Conservation (phyloP, 1,284 basidiomycete genomes). For the Puccinia triticina region DNA sequence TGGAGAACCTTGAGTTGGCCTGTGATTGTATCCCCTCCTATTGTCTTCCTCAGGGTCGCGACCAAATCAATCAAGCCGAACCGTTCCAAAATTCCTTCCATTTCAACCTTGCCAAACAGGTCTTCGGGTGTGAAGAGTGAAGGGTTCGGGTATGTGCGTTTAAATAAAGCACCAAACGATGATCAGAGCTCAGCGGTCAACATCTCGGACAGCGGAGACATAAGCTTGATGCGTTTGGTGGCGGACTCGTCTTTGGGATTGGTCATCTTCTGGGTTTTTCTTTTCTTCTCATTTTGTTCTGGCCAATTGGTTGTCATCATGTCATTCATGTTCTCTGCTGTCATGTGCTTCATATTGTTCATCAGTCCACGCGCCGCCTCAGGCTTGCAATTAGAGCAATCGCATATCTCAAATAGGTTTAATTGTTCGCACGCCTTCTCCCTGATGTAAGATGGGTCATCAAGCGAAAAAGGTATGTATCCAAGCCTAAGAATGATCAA, state of each 20-base stretch:
- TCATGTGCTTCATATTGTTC: not conserved
- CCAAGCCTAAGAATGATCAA: not conserved
- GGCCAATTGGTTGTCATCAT: not conserved
- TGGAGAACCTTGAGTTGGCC: too few relatives aligned
- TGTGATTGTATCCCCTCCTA: too few relatives aligned
- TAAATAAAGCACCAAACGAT: too few relatives aligned
- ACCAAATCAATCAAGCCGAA: too few relatives aligned
- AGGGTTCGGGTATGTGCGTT: too few relatives aligned
- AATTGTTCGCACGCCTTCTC: not conserved
- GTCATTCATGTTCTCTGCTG: not conserved
- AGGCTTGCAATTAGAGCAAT: constrained; percentile 14
- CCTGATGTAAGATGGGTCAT: not conserved
- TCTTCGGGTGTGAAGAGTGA: too few relatives aligned
- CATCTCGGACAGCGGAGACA: too few relatives aligned
- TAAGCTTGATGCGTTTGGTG: too few relatives aligned
- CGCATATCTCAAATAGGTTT: not conserved
- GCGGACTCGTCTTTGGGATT: not conserved
- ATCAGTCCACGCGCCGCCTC: not conserved
- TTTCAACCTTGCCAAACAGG: too few relatives aligned
- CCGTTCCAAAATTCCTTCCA: too few relatives aligned
- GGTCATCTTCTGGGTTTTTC: not conserved
- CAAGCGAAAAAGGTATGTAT: not conserved
- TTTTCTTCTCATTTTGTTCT: not conserved
- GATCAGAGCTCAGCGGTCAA: too few relatives aligned
- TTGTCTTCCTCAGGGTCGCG: too few relatives aligned